Evolutionary conservation across 2,329 filamentous ascomycete genomes (phyloP).

Genomic region (Ceratocystis ficicola): DNA sequence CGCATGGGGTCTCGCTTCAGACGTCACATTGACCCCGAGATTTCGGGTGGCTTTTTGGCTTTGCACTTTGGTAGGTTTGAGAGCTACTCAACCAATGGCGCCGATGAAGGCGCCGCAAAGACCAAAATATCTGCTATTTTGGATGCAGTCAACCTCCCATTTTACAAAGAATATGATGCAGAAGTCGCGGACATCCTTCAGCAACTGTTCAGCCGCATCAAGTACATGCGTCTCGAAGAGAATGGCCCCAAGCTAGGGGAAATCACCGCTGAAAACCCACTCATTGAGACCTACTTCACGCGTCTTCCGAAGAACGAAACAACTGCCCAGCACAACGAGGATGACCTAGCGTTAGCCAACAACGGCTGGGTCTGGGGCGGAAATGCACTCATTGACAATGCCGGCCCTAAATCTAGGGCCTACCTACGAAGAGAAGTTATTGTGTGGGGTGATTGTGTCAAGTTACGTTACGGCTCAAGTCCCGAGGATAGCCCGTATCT

Average conservation of each 20-base stretch:
- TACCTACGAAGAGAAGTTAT: conserved; percentile 95
- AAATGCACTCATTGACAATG: conserved; percentile 86
- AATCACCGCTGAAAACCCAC: conserved; percentile 61
- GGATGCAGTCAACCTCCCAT: conserved; percentile 72
- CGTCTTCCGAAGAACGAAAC: conserved; percentile 66
- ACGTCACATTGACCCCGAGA: conserved; percentile 54
- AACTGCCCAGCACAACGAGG: conserved; percentile 63
- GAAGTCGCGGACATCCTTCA: conserved; percentile 76
- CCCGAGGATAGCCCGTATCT: conserved; percentile 82
- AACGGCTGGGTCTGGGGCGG: conserved; percentile 99
- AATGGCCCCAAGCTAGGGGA: conserved; percentile 77
- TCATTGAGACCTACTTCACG: conserved; percentile 94
- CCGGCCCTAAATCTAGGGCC: conserved; percentile 76
- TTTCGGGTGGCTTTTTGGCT: conserved; percentile 43
- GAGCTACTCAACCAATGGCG: conserved; percentile 28
- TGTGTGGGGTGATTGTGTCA: conserved; percentile 97
- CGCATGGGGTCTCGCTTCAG: conserved; percentile 69
- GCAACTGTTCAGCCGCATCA: conserved; percentile 86
- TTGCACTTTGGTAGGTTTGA: conserved; percentile 39
- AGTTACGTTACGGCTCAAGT: conserved; percentile 73
- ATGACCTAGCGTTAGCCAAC: conserved; percentile 73
- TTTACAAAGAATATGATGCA: conserved; percentile 83
- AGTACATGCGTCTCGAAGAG: conserved; percentile 86
- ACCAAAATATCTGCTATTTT: conserved; percentile 52
- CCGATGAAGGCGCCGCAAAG: conserved; percentile 36